These are phyloP conservation scores for Stagonosporopsis chrysanthemi DNA, from an alignment of 2,329 filamentous ascomycete genomes.

Conservation along the genomic window DNA sequence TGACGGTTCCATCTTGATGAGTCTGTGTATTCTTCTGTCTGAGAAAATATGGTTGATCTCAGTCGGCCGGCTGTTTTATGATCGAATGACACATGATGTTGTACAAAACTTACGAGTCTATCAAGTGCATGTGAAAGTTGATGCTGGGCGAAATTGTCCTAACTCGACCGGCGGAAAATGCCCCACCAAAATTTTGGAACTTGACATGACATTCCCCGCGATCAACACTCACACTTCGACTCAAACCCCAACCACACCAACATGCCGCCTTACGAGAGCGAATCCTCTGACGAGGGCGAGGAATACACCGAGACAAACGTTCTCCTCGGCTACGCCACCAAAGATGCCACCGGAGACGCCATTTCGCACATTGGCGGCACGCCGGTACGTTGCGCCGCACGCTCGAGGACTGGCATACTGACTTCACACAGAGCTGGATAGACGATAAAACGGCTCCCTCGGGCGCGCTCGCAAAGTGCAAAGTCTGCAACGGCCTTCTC, in stretches of 20 bases:
- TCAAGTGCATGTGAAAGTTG: not conserved
- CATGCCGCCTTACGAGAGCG: slow-evolving; percentile 86
- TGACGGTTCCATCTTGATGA: not conserved
- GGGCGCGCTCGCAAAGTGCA: slow-evolving; percentile 81
- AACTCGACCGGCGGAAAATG: not conserved
- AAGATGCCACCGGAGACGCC: slow-evolving; percentile 78
- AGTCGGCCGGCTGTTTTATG: not conserved
- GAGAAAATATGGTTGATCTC: not conserved
- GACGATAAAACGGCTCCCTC: slow-evolving; percentile 74
- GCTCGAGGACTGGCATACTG: not conserved
- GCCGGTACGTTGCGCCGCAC: slow-evolving; percentile 69
- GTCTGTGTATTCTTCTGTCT: not conserved
- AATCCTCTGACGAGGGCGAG: slow-evolving; percentile 74
- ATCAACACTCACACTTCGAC: slow-evolving; percentile 2
- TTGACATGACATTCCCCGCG: slow-evolving; percentile 3
- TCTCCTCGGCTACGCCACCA: slow-evolving; percentile 85
- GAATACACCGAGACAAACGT: slow-evolving; percentile 84
- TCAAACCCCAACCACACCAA: slow-evolving; percentile 2
- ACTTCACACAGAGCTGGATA: slow-evolving; percentile 73
- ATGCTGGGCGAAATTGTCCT: not conserved
- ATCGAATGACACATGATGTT: not conserved
- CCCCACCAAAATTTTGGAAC: slow-evolving; percentile 14
- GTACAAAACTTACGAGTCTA: not conserved
- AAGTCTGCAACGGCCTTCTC: slow-evolving; percentile 84
- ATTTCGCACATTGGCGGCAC: slow-evolving; percentile 88